Conservation (phyloP, 495 filamentous ascomycete species). For the Aspergillus funiculosus region DNA sequence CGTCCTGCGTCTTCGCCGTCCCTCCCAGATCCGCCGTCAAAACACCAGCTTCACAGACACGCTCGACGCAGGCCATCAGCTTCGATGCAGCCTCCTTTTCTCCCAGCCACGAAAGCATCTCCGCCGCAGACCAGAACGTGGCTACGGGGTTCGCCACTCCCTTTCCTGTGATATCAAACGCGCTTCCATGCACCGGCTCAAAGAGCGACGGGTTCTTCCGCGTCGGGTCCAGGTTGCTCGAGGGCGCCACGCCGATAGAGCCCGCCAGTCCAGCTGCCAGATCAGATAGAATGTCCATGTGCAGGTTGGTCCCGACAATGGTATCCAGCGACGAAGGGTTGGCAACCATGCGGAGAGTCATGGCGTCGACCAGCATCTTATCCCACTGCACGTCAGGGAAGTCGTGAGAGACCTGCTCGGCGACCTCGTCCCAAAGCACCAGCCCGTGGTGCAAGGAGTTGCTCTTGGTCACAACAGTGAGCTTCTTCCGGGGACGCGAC, state of each 20-base stretch:
- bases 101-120: slow-evolving; percentile 64
- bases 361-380: slow-evolving; percentile 57
- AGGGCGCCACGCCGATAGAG: slow-evolving; percentile 52
- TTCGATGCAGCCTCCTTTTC: slow-evolving; percentile 49
- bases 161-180: slow-evolving; percentile 66
- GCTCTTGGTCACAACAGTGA: slow-evolving; percentile 55
- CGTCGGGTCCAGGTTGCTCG: slow-evolving; percentile 58
- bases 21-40: slow-evolving; percentile 58
- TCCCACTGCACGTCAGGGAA: slow-evolving; percentile 50
- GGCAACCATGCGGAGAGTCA: slow-evolving; percentile 51
- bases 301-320: slow-evolving; percentile 53
- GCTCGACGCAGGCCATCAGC: slow-evolving; percentile 56
- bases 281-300: slow-evolving; percentile 53
- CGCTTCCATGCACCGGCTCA: slow-evolving; percentile 61
- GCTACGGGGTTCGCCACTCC: slow-evolving; percentile 67
- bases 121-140: slow-evolving; percentile 62
- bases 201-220: slow-evolving; percentile 57
- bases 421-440: slow-evolving; percentile 53
- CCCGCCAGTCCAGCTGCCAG: slow-evolving; percentile 51
- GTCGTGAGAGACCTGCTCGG: slow-evolving; percentile 37
- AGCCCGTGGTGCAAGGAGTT: slow-evolving; percentile 54
- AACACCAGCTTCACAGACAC: slow-evolving; percentile 51
- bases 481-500: slow-evolving; percentile 39
- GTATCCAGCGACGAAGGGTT: slow-evolving; percentile 50
- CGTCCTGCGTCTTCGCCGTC: slow-evolving; percentile 46